Evolutionary conservation across 495 filamentous ascomycete species (phyloP).

Genomic region (Arthonia radiata): DNA sequence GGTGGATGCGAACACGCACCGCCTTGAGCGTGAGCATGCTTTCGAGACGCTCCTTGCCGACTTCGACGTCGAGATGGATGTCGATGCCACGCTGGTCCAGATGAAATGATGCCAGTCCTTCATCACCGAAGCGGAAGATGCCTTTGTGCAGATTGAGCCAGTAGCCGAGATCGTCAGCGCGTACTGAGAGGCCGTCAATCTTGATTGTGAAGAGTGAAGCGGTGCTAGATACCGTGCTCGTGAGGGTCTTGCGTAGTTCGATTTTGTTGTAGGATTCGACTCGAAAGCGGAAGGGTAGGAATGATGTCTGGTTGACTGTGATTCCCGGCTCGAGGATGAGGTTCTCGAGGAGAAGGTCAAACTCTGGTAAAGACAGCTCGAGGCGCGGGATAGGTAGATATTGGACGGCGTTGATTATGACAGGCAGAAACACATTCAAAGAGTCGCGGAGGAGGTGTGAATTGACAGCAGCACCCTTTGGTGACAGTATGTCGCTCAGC

Average conservation of each 20-base stretch:
- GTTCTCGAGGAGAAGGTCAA: constrained; percentile 75
- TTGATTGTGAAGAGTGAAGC: constrained; percentile 51
- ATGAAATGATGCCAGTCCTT: constrained; percentile 62
- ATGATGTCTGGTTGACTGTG: constrained; percentile 66
- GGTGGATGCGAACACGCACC: constrained; percentile 63
- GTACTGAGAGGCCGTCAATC: constrained; percentile 53
- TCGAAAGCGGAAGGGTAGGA: constrained; percentile 64
- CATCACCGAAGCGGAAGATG: constrained; percentile 39
- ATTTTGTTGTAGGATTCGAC: constrained; percentile 68
- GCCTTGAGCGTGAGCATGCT: constrained; percentile 53
- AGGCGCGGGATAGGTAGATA: constrained; percentile 73
- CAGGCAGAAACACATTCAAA: constrained; percentile 54
- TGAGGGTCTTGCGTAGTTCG: constrained; percentile 56
- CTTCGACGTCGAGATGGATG: constrained; percentile 57
- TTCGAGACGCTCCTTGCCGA: constrained; percentile 47
- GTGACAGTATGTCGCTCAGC: constrained; percentile 41
- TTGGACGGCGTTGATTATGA: constrained; percentile 49
- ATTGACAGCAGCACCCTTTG: constrained; percentile 29
- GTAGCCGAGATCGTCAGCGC: constrained; percentile 70
- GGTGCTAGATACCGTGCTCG: constrained; percentile 37
- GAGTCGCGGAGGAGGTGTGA: constrained; percentile 46
- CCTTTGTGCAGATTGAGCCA: constrained; percentile 44
- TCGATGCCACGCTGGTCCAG: constrained; percentile 75
- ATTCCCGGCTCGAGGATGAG: constrained; percentile 70
- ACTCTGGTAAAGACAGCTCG: constrained; percentile 55